Evolutionary conservation across 306 rosid species (phyloP).

Genomic region (Canavalia ensiformis): DNA sequence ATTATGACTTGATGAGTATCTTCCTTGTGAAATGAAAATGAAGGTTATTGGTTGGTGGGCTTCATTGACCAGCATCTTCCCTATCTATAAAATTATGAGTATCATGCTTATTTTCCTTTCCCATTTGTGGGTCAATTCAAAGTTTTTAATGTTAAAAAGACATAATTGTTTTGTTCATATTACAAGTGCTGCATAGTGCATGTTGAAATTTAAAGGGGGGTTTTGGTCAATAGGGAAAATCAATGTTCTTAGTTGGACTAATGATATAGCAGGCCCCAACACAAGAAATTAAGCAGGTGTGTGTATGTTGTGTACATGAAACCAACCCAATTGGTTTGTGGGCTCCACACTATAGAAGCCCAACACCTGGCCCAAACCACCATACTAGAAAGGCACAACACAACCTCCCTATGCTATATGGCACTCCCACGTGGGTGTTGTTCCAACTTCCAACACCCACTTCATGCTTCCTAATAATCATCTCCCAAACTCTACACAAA

Average conservation of each 20-base stretch:
- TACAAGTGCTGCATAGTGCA: too few relatives aligned
- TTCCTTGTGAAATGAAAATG: neutral
- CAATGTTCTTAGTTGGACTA: too few relatives aligned
- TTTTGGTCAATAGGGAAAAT: too few relatives aligned
- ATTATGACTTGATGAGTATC: neutral
- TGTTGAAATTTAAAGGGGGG: too few relatives aligned
- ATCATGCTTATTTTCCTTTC: too few relatives aligned
- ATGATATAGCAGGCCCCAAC: conserved; percentile 3
- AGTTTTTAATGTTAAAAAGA: too few relatives aligned
- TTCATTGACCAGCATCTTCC: neutral
- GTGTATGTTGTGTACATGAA: neutral
- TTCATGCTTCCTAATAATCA: too few relatives aligned
- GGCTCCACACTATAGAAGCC: conserved; percentile 31
- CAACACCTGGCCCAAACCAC: neutral
- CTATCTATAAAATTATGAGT: too few relatives aligned
- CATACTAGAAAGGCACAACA: conserved; percentile 26
- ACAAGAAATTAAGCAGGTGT: neutral
- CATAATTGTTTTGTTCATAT: too few relatives aligned
- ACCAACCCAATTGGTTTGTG: conserved; percentile 37
- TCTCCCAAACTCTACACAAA: too few relatives aligned
- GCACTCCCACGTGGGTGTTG: neutral
- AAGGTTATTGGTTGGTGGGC: neutral
- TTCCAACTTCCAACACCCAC: neutral
- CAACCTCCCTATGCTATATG: neutral
- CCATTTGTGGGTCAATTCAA: too few relatives aligned